Evolutionary conservation across 495 filamentous ascomycete species (phyloP).

Genomic region (Penicillium flavigenum): DNA sequence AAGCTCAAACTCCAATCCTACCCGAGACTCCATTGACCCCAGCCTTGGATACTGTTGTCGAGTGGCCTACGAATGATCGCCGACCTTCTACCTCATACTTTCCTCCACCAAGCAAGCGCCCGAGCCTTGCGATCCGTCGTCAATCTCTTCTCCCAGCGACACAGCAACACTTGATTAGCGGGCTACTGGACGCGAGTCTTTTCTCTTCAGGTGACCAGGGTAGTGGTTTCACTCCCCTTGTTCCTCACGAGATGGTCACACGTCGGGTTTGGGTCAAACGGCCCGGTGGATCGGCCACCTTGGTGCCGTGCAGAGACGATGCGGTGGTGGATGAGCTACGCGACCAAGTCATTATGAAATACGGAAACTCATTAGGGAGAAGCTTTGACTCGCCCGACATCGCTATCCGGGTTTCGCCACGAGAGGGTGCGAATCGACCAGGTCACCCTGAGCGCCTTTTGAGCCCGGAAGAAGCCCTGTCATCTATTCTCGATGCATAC

Average conservation of each 20-base stretch:
- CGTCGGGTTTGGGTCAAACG: conserved; percentile 95
- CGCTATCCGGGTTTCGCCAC: conserved; percentile 60
- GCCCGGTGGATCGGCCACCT: conserved; percentile 77
- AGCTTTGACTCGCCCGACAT: conserved; percentile 89
- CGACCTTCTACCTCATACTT: conserved; percentile 22
- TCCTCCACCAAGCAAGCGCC: conserved; percentile 39
- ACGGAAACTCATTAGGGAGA: conserved; percentile 85
- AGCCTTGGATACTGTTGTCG: conserved; percentile 35
- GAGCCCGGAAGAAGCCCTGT: conserved; percentile 84
- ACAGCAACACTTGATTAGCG: conserved; percentile 46
- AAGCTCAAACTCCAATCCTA: conserved; percentile 14
- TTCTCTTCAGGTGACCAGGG: conserved; percentile 28
- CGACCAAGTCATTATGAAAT: conserved; percentile 89
- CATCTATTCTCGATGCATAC: conserved; percentile 74
- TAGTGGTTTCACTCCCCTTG: conserved; percentile 21
- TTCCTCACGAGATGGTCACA: conserved; percentile 45
- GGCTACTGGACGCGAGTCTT: conserved; percentile 37
- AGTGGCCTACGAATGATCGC: conserved; percentile 23
- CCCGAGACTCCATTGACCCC: conserved; percentile 33
- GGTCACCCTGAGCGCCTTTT: conserved; percentile 62
- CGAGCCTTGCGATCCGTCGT: conserved; percentile 43
- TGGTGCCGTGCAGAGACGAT: conserved; percentile 81
- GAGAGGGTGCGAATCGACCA: conserved; percentile 49
- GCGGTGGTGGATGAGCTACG: conserved; percentile 93
- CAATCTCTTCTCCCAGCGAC: conserved; percentile 52